These are phyloP conservation scores for Fusarium pseudograminearum DNA, from an alignment of 2,329 filamentous ascomycete genomes.

Conservation along the genomic window DNA sequence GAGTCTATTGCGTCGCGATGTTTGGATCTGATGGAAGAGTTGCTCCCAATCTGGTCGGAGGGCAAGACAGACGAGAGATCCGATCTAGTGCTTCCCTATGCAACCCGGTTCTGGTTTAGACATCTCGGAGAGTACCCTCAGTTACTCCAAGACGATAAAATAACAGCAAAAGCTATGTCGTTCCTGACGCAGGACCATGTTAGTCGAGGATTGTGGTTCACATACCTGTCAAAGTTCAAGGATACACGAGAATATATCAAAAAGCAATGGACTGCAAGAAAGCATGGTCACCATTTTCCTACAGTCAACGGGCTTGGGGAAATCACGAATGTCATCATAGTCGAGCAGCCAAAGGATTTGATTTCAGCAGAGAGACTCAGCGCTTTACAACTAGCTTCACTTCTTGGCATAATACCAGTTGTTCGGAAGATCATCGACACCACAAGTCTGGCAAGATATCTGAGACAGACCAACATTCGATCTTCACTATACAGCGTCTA, in stretches of 20 bases:
- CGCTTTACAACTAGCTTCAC: slow-evolving; percentile 8
- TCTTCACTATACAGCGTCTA: neutral
- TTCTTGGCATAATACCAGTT: slow-evolving; percentile 1
- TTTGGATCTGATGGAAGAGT: slow-evolving; percentile 5
- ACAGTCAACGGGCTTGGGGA: neutral
- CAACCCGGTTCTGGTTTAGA: slow-evolving; percentile 8
- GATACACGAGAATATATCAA: neutral
- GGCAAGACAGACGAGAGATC: rapidly evolving
- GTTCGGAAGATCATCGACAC: slow-evolving; percentile 3
- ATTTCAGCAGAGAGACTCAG: neutral
- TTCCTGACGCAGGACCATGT: neutral
- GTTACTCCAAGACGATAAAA: neutral
- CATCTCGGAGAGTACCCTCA: slow-evolving; percentile 11
- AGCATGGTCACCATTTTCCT: neutral
- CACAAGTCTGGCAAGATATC: neutral
- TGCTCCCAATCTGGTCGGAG: neutral
- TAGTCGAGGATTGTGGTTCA: slow-evolving; percentile 12
- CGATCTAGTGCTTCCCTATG: neutral
- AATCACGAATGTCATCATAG: neutral
- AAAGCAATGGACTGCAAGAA: neutral
- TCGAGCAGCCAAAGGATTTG: neutral
- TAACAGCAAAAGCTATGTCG: neutral
- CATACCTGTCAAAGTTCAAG: neutral
- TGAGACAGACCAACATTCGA: neutral
- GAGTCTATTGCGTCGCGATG: slow-evolving; percentile 8